Base-by-base conservation (phyloP, 139 green algal genomes). In the Marvania coccoides region DNA sequence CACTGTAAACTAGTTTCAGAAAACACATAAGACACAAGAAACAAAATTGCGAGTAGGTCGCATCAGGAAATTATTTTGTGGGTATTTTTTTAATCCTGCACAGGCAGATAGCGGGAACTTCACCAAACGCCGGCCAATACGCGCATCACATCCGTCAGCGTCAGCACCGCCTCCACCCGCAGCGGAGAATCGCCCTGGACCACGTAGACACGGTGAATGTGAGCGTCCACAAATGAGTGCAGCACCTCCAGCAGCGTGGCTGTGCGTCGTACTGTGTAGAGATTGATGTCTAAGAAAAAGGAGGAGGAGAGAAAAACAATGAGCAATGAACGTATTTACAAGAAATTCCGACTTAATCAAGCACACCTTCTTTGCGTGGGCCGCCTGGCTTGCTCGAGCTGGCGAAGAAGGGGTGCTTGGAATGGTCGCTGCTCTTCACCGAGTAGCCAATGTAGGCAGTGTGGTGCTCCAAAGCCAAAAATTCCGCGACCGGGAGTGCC, bases 401-500 rank as follows among this genome's bases (percentile, higher is more conserved):
- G 5, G 47, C 53, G 47, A 79, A 79, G 59, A 75, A 79, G 9
- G 72, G 60, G 66, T 79, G 66, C 14, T 35, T 42, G 5, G 59
- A 38, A 31, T 62, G 38, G 5, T 47, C 12, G 23, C 31, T 63
- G 26, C 64, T 31, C 13, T 36, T n/a, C n/a, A 67, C 65, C 1
- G 12, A 45, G 45, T 79, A 79, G 12, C 85, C 85, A 47, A 88
- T 57, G 63, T 91, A 93, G 24, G 67, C 68, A 8, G 86, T 91
- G 64, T 62, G 58, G 60, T 93, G 87, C 47, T 77, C 64, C 61
- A 94, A 56, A 6, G 87, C 83, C 38, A 94, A 63, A 62, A 94
- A 94, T 78, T 93, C 87, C 2, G 81, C 84, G 12, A 93, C 81
- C 2, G 87, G 87, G 23, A 92, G 84, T 9, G 87, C 87, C 47